Evolutionary conservation across 257 asterid species (phyloP).

Genomic region (Capsicum baccatum): DNA sequence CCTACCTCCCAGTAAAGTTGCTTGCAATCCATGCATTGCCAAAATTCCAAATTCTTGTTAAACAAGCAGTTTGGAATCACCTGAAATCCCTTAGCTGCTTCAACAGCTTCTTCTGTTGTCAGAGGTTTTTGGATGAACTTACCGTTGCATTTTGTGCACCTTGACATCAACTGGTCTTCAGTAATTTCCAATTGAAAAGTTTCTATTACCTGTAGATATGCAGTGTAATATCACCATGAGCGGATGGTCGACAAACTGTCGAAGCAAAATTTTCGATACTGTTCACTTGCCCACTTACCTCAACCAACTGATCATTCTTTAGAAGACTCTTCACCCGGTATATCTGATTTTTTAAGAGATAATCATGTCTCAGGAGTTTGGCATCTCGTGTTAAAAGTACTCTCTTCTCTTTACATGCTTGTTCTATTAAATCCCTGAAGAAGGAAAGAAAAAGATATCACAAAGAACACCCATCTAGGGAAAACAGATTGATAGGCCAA

Average conservation of each 20-base stretch:
- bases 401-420: constrained; percentile 79
- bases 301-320: constrained; percentile 82
- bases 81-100: constrained; percentile 94
- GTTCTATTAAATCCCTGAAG: constrained; percentile 79
- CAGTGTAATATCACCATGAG: constrained; percentile 16
- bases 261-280: background rate
- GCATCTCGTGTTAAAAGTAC: constrained; percentile 89
- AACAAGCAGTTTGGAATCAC: constrained; percentile 91
- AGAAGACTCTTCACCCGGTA: constrained; percentile 75
- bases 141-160: constrained; percentile 95
- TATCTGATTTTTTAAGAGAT: constrained; percentile 77
- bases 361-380: constrained; percentile 79
- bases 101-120: constrained; percentile 88
- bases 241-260: background rate
- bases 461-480: background rate
- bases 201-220: constrained; percentile 68
- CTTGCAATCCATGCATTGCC: constrained; percentile 95
- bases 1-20: constrained; percentile 97
- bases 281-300: constrained; percentile 49
- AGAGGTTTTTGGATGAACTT: constrained; percentile 89
- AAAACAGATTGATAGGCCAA: background rate
- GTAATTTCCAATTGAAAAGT: constrained; percentile 70
- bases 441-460: constrained; percentile 19
- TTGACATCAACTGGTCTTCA: constrained; percentile 84
- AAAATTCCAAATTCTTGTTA: constrained; percentile 76